phyloP scores from a whole-genome alignment of 371 early-diverging fungal genomes.

The Gilbertella persicaria region DNA sequence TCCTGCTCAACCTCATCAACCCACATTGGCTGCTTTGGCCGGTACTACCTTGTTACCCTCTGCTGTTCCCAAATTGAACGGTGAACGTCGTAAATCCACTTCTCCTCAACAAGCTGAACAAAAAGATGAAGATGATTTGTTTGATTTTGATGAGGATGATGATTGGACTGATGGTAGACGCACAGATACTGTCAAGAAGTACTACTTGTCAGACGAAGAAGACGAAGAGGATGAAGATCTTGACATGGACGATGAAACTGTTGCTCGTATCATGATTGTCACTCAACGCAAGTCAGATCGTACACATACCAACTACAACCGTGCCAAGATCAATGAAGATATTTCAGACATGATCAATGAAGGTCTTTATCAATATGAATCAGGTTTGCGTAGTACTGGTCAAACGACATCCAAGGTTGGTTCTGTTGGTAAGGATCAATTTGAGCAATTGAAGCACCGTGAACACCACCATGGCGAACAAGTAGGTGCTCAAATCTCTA shows the following conservation, averaged over 20 bases:
- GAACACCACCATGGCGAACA: constrained; percentile 24
- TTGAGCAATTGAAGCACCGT: constrained; percentile 42
- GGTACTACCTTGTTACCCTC: constrained; percentile 30
- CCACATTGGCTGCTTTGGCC: constrained; percentile 47
- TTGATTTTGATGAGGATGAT: constrained; percentile 73
- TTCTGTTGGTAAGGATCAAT: constrained; percentile 69
- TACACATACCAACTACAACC: constrained; percentile 74
- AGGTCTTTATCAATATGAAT: constrained; percentile 89
- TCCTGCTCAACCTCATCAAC: constrained; percentile 23
- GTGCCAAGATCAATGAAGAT: constrained; percentile 83
- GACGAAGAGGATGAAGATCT: constrained; percentile 60
- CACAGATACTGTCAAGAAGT: constrained; percentile 62
- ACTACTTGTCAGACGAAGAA: constrained; percentile 65
- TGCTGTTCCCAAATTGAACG: constrained; percentile 22
- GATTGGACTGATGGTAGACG: constrained; percentile 64
- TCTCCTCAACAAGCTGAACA: constrained; percentile 4
- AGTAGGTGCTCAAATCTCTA: constrained; percentile 25
- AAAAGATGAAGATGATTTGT: constrained; percentile 66
- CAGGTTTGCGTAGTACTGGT: constrained; percentile 53
- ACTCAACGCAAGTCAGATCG: constrained; percentile 82
- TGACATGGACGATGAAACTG: constrained; percentile 86
- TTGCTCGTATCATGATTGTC: constrained; percentile 88
- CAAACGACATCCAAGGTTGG: constrained; percentile 60
- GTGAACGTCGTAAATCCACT: constrained; percentile 29
- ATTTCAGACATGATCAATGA: constrained; percentile 93